Percentiles rank a stretch among this genome's conserved stretches.
These are phyloP conservation scores for Yamadazyma triangularis DNA, from an alignment of 1,139 yeast species.

Conservation along the genomic window DNA sequence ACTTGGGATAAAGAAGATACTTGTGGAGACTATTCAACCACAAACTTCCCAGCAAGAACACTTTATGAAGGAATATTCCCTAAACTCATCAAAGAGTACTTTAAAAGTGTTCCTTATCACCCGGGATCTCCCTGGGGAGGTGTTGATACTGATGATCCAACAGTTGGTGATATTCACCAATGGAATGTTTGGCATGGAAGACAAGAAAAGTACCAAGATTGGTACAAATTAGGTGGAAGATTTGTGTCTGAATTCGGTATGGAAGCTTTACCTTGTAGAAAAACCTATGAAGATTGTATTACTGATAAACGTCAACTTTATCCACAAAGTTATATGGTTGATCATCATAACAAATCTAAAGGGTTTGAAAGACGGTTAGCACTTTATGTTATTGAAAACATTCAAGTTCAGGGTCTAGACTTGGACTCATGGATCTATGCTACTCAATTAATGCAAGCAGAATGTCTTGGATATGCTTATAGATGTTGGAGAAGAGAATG, in stretches of 20 bases:
- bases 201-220: conserved; percentile 39
- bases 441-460: conserved; percentile 47
- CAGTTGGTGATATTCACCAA: conserved; percentile 42
- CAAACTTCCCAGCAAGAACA: conserved; percentile 36
- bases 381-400: conserved; percentile 40
- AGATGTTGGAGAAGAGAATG: conserved; percentile 45
- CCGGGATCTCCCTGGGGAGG: conserved; percentile 44
- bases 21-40: conserved; percentile 23
- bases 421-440: conserved; percentile 41
- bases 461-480: conserved; percentile 43
- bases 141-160: conserved; percentile 22
- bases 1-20: conserved; percentile 24
- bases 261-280: conserved; percentile 31
- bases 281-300: conserved; percentile 24
- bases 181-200: conserved; percentile 50
- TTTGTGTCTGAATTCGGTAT: conserved; percentile 46
- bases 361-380: conserved; percentile 43
- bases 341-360: conserved; percentile 38
- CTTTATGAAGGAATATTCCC: conserved; percentile 37
- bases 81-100: conserved; percentile 14
- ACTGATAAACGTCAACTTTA: conserved; percentile 24
- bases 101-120: conserved; percentile 28
- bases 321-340: conserved; percentile 33
- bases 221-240: conserved; percentile 34
- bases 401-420: conserved; percentile 23